Evolutionary conservation across 495 filamentous ascomycete genomes (phyloP), one percentile per base, ranked within the genome.

Genomic region (Gamarada debralockiae): DNA sequence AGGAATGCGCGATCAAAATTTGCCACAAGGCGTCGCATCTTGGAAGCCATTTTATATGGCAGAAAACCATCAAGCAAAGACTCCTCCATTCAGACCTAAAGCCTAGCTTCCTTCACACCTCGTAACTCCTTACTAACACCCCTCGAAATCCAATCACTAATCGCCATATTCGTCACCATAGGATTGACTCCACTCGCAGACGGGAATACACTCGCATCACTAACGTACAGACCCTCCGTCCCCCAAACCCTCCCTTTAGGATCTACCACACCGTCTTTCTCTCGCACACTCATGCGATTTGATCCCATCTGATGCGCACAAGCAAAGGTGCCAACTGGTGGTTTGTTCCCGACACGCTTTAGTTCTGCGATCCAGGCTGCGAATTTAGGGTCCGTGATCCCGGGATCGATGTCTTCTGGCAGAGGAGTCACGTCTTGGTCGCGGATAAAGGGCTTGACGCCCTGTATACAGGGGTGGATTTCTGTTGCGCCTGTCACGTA

Each of bases 261-360:
- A 65, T 92, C 85, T 2, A 96, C 90, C 2, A 95, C 92, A 22
- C 86, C 85, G 8, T 71, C 71, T 9, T 67, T 65, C 52, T 74
- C 62, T n/a, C 53, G 69, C 39, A 75, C 66, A 23, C 83, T 82
- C 92, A 96, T 96, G 0, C 88, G 77, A 60, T 88, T 92, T 0
- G 82, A 86, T 1, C 92, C 92, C 91, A 96, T 96, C 72, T 95
- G 92, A 64, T 97, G 92, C 1, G 90, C 92, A 39, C 63, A 78
- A 57, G 33, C 64, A 62, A 64, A 85, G 59, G 50, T 69, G 33
- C 58, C 69, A 44, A 62, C 75, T 15, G 68, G 80, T 52, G 62
- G 75, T 62, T 69, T 75, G 68, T 74, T 77, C 50, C 71, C 84
- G 1, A 56, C 58, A 0, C 38, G 53, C 47, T 71, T 70, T 3